phyloP scores from a whole-genome alignment of 2,329 filamentous ascomycete species.

The Coniella vitis region DNA sequence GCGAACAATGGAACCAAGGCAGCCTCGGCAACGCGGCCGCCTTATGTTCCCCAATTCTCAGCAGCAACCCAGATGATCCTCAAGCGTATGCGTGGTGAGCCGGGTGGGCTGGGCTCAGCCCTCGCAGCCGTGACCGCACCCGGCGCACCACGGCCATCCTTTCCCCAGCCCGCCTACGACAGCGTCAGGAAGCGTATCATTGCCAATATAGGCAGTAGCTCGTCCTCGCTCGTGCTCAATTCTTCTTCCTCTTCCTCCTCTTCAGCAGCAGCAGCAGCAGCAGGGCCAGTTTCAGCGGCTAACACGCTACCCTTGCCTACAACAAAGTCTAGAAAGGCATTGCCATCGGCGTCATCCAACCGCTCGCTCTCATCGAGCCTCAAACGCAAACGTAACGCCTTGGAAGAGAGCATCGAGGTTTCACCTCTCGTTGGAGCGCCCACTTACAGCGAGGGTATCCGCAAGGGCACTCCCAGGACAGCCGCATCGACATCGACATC shows the following conservation, averaged over 20 bases:
- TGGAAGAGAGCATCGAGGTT: constrained; percentile 17
- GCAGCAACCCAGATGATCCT: constrained; percentile 18
- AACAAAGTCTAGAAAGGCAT: constrained; percentile 2
- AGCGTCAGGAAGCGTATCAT: constrained; percentile 34
- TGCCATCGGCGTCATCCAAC: constrained; percentile 1
- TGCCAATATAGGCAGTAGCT: constrained; percentile 29
- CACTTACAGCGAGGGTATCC: constrained; percentile 30
- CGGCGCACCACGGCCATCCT: constrained; percentile 13
- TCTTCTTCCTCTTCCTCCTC: too few species aligned
- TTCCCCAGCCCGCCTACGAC: constrained; percentile 30
- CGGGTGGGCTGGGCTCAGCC: constrained; percentile 20
- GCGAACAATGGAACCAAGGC: constrained; percentile 3
- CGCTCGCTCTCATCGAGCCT: constrained; percentile 12
- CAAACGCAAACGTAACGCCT: constrained; percentile 15
- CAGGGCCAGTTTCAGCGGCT: neutral
- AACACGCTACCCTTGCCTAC: constrained; percentile 10
- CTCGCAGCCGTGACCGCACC: constrained; percentile 20
- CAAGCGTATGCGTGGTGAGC: constrained; percentile 21
- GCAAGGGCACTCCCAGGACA: constrained; percentile 12
- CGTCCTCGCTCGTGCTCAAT: constrained; percentile 18
- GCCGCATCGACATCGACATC: neutral
- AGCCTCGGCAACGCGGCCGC: constrained; percentile 58
- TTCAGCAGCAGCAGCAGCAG: neutral
- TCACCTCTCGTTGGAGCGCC: constrained; percentile 10
- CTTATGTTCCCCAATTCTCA: constrained; percentile 15